Conservation (phyloP, 495 filamentous ascomycete species). For the Neurospora sp. region DNA sequence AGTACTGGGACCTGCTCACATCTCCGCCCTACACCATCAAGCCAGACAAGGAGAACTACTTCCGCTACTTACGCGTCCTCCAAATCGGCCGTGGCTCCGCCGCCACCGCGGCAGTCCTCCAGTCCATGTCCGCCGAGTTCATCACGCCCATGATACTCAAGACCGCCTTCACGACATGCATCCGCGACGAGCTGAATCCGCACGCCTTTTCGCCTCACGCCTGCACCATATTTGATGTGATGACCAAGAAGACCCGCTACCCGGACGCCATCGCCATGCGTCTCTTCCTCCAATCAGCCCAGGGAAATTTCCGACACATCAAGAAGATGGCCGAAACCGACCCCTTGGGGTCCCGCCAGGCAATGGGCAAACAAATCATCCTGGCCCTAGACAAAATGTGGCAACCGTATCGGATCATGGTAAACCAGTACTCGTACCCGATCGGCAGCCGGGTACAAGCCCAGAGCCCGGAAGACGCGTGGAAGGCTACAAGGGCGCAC, state of each 20-base stretch:
- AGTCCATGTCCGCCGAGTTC: conserved; percentile 32
- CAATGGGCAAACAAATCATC: conserved; percentile 24
- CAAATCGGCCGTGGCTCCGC: conserved; percentile 49
- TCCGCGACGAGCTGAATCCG: conserved; percentile 60
- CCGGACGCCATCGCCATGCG: conserved; percentile 35
- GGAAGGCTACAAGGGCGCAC: conserved; percentile 4
- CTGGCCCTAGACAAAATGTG: conserved; percentile 30
- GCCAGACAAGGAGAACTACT: conserved; percentile 61
- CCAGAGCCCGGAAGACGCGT: conserved; percentile 6
- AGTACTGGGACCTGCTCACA: conserved; percentile 71
- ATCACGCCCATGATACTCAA: conserved; percentile 49
- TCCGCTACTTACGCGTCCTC: conserved; percentile 58
- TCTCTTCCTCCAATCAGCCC: conserved; percentile 29
- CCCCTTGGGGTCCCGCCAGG: conserved; percentile 5
- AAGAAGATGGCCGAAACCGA: conserved; percentile 4
- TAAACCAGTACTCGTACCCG: conserved; percentile 15
- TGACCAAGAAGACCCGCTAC: conserved; percentile 32
- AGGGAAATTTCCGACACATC: conserved; percentile 19
- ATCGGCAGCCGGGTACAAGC: conserved; percentile 1
- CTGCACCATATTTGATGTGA: conserved; percentile 44
- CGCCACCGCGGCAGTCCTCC: conserved; percentile 43
- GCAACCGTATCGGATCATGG: conserved; percentile 22
- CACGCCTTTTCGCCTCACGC: conserved; percentile 44
- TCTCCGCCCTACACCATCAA: conserved; percentile 33
- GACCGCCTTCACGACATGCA: conserved; percentile 59